Conservation (phyloP, 352 stramenopile species). For the Globisporangium acanthophoron region DNA sequence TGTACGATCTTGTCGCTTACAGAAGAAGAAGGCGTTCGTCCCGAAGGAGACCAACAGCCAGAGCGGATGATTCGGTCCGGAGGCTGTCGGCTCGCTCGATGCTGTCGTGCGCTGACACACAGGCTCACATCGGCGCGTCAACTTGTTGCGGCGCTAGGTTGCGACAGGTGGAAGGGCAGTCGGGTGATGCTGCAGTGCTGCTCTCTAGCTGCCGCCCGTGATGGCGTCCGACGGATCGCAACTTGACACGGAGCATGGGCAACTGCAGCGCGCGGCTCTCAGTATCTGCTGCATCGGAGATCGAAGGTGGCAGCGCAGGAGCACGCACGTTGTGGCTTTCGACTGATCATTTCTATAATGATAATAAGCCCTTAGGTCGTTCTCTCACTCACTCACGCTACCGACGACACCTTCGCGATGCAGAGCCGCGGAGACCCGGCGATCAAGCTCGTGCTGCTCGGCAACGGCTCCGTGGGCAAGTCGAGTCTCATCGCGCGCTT, state of each 20-base stretch:
- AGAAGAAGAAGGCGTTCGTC: conserved; percentile 68
- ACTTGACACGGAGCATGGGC: neutral
- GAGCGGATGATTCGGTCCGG: conserved; percentile 7
- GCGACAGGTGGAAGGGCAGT: neutral
- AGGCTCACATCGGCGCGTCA: neutral
- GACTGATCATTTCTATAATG: too few species aligned
- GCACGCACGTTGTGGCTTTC: too few species aligned
- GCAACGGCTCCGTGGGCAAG: conserved; percentile 86
- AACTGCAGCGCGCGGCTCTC: neutral
- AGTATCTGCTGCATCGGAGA: neutral
- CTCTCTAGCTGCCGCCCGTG: neutral
- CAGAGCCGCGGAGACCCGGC: conserved; percentile 34
- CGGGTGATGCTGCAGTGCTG: neutral
- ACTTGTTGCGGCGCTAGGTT: neutral
- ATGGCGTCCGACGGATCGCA: neutral
- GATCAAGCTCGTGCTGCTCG: conserved; percentile 83
- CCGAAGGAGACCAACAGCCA: conserved; percentile 34
- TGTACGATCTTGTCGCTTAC: neutral
- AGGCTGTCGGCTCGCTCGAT: neutral
- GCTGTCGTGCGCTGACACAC: neutral
- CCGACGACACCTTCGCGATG: conserved; percentile 1
- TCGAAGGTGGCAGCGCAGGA: neutral
- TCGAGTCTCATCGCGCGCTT: conserved; percentile 82
- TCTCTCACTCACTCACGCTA: too few species aligned
- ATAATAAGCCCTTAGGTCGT: too few species aligned